A percentile compares a stretch with the other conserved stretches of the same genome.
These are phyloP conservation scores for Xylaria sp. DNA, from an alignment of 2,329 filamentous ascomycete species.

Conservation along the genomic window DNA sequence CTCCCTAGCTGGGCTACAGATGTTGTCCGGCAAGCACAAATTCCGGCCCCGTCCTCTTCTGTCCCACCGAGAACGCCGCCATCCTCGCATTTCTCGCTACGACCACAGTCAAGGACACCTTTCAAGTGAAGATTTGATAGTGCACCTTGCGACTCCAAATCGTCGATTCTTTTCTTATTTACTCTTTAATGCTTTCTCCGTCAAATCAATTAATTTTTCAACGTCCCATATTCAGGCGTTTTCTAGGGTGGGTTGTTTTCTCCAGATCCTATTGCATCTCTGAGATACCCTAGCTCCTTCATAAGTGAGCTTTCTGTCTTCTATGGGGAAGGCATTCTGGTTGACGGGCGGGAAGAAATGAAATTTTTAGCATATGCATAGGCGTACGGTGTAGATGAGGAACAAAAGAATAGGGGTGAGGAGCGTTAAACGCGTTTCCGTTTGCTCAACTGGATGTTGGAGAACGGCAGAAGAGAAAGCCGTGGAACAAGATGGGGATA, in stretches of 20 bases:
- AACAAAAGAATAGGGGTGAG: background rate
- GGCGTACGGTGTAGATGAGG: background rate
- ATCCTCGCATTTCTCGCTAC: conserved; percentile 12
- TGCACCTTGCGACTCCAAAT: background rate
- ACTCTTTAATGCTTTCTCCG: background rate
- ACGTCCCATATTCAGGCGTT: conserved; percentile 17
- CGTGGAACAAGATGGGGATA: background rate
- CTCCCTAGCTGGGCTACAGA: conserved; percentile 46
- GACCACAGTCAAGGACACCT: conserved; percentile 37
- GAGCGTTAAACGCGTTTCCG: background rate
- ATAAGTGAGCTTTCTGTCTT: conserved; percentile 25
- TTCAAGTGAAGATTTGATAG: conserved; percentile 35
- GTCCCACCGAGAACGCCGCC: conserved; percentile 20
- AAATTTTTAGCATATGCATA: background rate
- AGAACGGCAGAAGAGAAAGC: background rate
- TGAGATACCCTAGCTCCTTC: conserved; percentile 40
- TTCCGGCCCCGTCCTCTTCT: conserved; percentile 35
- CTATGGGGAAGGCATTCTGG: conserved; percentile 9
- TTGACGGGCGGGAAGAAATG: conserved; percentile 4
- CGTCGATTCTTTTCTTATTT: background rate
- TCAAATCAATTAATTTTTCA: conserved; percentile 6
- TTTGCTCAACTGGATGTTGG: too few species aligned
- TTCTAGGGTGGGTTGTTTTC: conserved; percentile 25
- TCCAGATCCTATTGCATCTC: conserved; percentile 19
- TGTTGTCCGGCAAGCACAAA: conserved; percentile 40